Conservation (phyloP, 306 rosid genomes). For the Canavalia gladiata region DNA sequence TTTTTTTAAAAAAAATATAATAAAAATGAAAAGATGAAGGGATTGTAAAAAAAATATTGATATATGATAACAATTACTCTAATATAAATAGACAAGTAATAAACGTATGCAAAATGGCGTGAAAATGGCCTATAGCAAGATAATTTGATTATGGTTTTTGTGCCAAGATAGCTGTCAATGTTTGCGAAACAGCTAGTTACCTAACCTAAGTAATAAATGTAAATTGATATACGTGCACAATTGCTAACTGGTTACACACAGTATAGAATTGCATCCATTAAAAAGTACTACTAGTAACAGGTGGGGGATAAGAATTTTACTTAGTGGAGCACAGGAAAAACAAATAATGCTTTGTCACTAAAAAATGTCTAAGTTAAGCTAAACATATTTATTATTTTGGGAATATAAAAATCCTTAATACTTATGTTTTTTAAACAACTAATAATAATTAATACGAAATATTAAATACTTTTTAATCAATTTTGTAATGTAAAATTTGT, state of each 20-base stretch:
- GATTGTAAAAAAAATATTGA: no score
- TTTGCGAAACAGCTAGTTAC: slow-evolving; percentile 24
- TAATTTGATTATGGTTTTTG: slow-evolving; percentile 18
- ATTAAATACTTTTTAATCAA: background rate
- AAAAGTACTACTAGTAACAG: background rate
- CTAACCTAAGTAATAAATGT: slow-evolving; percentile 31
- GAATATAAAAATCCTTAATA: background rate
- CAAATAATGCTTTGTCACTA: slow-evolving; percentile 4
- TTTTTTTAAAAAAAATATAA: no score
- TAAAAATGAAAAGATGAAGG: no score
- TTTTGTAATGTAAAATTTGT: background rate
- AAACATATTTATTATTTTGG: background rate
- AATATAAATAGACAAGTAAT: background rate
- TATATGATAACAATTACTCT: no score
- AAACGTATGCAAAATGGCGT: background rate
- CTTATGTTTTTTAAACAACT: background rate
- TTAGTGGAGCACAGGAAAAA: slow-evolving; percentile 27
- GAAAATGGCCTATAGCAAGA: background rate
- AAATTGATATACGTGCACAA: slow-evolving; percentile 23
- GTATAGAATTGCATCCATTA: slow-evolving; percentile 17
- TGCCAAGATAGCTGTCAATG: slow-evolving; percentile 44
- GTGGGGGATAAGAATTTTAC: slow-evolving; percentile 36
- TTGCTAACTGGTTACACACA: background rate
- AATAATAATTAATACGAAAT: background rate
- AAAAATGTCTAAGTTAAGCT: slow-evolving; percentile 5